Base-by-base conservation (phyloP, 441 rosid species). In the Populus hybrid region DNA sequence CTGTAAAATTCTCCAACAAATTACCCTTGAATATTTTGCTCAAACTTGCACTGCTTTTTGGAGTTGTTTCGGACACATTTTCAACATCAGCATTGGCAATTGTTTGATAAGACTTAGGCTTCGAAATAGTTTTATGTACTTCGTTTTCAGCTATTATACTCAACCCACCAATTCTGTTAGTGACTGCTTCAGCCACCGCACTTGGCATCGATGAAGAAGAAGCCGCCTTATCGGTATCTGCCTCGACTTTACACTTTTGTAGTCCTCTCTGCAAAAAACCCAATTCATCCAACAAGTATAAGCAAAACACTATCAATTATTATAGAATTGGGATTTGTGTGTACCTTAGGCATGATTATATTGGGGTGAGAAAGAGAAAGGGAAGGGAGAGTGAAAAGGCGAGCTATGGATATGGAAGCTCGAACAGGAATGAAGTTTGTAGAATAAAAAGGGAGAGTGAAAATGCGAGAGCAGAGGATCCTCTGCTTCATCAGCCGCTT, bases 1-100 rank as follows among this genome's bases (percentile, higher is more conserved):
- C 93, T 2, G 77, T 77, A 76, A 93, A 95, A 26, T 85, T 87
- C 69, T 91, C 87, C 85, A 90, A 80, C 59, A 84, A 79, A 80
- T 85, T 81, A 71, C 85, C 87, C 70, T 53, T 80, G 42, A 83
- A 94, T 19, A 86, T 0, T 67, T 88, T 81, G 69, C 91, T 93
- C 84, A 88, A 83, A 75, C 68, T 79, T 50, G 42, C 75, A 76
- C 72, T 81, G 73, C 11, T 79, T 53, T 79, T 84, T 66, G 73
- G 79, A 26, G 83, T 69, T 14, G 79, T 28, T 65, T 65, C 46
- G 12, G 71, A 12, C 35, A 2, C 57, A 38, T 34, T 69, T 57
- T 32, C 75, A 73, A 57, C 53, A 34, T 40, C 67, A 46, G 67
- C 65, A 1, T 73, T 28, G 3, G 78, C 57, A 1, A 67, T 79